phyloP scores from a whole-genome alignment of 2,329 filamentous ascomycete species.

The Trichoderma arundinaceum region DNA sequence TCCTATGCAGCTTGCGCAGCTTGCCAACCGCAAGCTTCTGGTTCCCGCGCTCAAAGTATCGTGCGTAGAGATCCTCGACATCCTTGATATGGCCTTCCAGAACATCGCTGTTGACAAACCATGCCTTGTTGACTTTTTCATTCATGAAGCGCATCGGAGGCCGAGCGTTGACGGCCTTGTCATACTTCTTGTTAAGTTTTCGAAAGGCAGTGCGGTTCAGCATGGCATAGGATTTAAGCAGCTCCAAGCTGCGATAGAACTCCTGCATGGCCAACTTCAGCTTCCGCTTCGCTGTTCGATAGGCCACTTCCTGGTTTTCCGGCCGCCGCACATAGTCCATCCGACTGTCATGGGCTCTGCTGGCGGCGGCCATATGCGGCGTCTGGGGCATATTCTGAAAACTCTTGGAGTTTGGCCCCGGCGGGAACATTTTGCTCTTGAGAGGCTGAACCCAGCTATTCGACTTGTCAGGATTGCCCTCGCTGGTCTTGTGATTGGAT shows the following conservation, averaged over 20 bases:
- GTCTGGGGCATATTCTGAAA: constrained; percentile 61
- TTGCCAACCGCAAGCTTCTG: constrained; percentile 90
- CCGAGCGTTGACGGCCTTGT: constrained; percentile 83
- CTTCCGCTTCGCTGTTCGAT: constrained; percentile 87
- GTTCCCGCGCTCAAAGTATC: constrained; percentile 93
- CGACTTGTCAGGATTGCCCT: constrained; percentile 40
- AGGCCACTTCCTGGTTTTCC: constrained; percentile 67
- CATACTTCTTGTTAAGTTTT: constrained; percentile 99
- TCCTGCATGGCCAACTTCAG: constrained; percentile 90
- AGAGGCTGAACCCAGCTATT: constrained; percentile 59
- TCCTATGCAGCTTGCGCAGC: constrained; percentile 73
- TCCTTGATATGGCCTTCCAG: constrained; percentile 79
- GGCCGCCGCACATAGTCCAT: constrained; percentile 60
- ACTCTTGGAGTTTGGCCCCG: constrained; percentile 66
- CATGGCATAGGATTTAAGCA: constrained; percentile 88
- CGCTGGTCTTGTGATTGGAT: constrained; percentile 30
- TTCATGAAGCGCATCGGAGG: constrained; percentile 83
- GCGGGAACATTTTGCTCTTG: constrained; percentile 59
- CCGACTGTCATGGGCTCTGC: constrained; percentile 41
- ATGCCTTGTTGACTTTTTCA: constrained; percentile 87
- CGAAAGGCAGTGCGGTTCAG: constrained; percentile 92
- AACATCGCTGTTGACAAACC: constrained; percentile 89
- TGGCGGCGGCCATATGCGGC: constrained; percentile 47
- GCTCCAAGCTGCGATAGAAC: constrained; percentile 88
- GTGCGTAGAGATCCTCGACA: constrained; percentile 89